A percentile compares a stretch with the other conserved stretches of the same genome.
Conservation (phyloP, 2,329 filamentous ascomycete species). For the Pseudocercospora vitis region DNA sequence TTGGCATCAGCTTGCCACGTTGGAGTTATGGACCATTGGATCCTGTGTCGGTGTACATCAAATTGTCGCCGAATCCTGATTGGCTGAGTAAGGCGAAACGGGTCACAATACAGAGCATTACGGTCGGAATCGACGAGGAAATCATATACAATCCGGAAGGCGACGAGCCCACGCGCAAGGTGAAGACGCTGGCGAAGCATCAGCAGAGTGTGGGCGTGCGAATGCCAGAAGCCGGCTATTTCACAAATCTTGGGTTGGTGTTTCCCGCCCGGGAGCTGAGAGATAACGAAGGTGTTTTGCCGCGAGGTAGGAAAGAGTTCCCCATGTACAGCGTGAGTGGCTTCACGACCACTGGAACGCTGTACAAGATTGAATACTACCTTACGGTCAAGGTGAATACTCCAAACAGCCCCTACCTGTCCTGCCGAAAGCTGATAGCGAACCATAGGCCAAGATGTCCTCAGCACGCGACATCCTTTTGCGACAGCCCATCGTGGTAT, state of each 20-base stretch:
- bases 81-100: constrained; percentile 88
- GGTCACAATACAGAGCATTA: constrained; percentile 92
- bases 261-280: constrained; percentile 88
- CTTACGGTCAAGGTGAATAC: constrained; percentile 81
- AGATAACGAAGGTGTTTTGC: constrained; percentile 83
- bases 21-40: constrained; percentile 97
- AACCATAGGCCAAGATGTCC: constrained; percentile 76
- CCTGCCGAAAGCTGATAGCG: constrained; percentile 25
- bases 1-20: constrained; percentile 86
- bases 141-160: constrained; percentile 99
- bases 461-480: constrained; percentile 84
- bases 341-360: constrained; percentile 87
- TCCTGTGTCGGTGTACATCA: constrained; percentile 94
- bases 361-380: constrained; percentile 99
- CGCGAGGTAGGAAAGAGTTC: constrained; percentile 80
- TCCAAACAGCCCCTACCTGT: no score
- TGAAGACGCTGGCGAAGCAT: constrained; percentile 82
- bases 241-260: constrained; percentile 85
- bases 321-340: constrained; percentile 84
- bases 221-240: constrained; percentile 86
- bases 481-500: constrained; percentile 91
- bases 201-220: constrained; percentile 78
- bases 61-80: constrained; percentile 85
- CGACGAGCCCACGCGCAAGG: constrained; percentile 70
- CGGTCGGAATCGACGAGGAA: constrained; percentile 90